A percentile compares a stretch with the other conserved stretches of the same genome.
Conservation (phyloP, 2,329 filamentous ascomycete genomes). For the Clonostachys chloroleuca region DNA sequence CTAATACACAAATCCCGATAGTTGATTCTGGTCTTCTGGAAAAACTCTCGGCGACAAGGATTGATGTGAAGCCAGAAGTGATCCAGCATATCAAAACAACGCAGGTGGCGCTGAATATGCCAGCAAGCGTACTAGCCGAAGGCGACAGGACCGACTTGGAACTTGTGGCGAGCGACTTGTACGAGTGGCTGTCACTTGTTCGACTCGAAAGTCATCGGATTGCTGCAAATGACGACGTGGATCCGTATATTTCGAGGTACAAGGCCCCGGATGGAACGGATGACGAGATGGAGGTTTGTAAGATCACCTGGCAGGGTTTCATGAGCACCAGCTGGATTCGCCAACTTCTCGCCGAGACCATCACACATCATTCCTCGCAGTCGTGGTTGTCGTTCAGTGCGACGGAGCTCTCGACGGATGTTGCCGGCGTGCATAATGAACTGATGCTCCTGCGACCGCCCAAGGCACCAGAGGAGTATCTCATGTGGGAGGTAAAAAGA, state of each 20-base stretch:
- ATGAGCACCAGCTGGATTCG: constrained; percentile 49
- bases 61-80: constrained; percentile 21
- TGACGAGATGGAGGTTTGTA: constrained; percentile 31
- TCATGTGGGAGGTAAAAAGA: constrained; percentile 55
- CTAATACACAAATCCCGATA: too few relatives aligned
- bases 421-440: constrained; percentile 40
- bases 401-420: constrained; percentile 42
- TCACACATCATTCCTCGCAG: constrained; percentile 34
- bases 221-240: constrained; percentile 49
- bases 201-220: constrained; percentile 63
- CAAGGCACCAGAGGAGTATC: constrained; percentile 43
- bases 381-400: constrained; percentile 53
- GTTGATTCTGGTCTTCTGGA: constrained; percentile 43
- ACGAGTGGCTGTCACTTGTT: constrained; percentile 74
- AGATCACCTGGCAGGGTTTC: constrained; percentile 56
- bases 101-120: constrained; percentile 15
- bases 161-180: constrained; percentile 57
- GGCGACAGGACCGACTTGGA: constrained; percentile 48
- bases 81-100: constrained; percentile 9
- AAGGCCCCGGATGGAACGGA: constrained; percentile 38
- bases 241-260: constrained; percentile 68
- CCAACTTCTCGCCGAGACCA: constrained; percentile 36
- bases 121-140: constrained; percentile 17
- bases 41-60: constrained; percentile 34
- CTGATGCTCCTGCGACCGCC: constrained; percentile 49